These are phyloP conservation scores for Kurtzmaniella fragi DNA, from an alignment of 805 yeast genomes.

Conservation along the genomic window DNA sequence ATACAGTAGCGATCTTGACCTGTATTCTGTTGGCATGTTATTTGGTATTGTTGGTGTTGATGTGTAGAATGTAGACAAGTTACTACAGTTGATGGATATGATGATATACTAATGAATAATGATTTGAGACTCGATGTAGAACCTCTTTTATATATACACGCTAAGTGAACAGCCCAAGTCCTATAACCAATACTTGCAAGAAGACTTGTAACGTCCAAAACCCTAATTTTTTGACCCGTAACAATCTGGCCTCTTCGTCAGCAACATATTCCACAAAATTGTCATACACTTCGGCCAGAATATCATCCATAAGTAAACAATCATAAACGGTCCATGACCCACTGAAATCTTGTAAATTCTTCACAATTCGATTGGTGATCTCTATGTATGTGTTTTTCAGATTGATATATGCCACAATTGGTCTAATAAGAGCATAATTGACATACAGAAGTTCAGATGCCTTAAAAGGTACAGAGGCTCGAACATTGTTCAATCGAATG, in stretches of 20 bases:
- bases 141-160: background rate
- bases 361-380: conserved; percentile 74
- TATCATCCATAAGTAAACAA: conserved; percentile 83
- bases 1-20: conserved; percentile 49
- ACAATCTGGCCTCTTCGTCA: conserved; percentile 73
- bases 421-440: conserved; percentile 87
- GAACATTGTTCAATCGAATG: conserved; percentile 74
- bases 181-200: conserved; percentile 76
- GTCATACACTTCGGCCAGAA: conserved; percentile 83
- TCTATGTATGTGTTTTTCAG: conserved; percentile 87
- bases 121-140: background rate
- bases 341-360: conserved; percentile 76
- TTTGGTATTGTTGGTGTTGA: conserved; percentile 45
- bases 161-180: conserved; percentile 55
- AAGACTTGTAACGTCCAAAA: conserved; percentile 89
- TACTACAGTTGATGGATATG: background rate
- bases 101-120: background rate
- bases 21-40: conserved; percentile 48
- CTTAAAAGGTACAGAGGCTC: conserved; percentile 85
- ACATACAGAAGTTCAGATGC: conserved; percentile 85
- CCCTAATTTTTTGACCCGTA: conserved; percentile 77
- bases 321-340: conserved; percentile 98
- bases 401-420: conserved; percentile 93
- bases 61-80: conserved; percentile 34
- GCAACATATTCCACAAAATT: conserved; percentile 85